Evolutionary conservation across 345 rosid genomes (phyloP), one percentile per base, ranked within the genome.

Genomic region (Mallotus nudiflorus): DNA sequence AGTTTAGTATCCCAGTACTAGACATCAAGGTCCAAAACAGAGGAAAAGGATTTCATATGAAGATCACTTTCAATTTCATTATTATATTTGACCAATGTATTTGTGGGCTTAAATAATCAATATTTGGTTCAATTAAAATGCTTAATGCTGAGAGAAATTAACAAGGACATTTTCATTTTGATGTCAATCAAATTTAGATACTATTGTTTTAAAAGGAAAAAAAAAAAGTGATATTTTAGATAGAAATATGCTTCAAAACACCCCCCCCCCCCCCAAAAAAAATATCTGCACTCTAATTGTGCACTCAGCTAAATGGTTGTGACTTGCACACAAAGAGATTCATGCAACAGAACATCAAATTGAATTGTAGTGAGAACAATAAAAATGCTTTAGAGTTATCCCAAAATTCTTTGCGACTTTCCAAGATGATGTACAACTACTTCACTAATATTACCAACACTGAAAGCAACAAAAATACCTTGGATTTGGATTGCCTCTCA

Each of bases 401-500:
- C n/a, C n/a, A n/a, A n/a, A n/a, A n/a, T n/a, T n/a, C n/a, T 8
- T 8, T 42, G 46, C 46, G 9, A 12, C 4, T 4, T 42, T 4
- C 9, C 46, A 42, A 42, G 46, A 42, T 8, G 9, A 5, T 33
- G 1, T 22, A 8, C 18, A 42, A 63, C 6, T 55, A 51, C 39
- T 64, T 29, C 48, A 64, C 46, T 51, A 8, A 28, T 42, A 73
- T 66, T 53, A 68, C 60, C 51, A 65, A 72, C 2, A 27, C 39
- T 8, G 1, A 12, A 28, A 39, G 39, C 69, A 14, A 20, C 42
- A 71, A 25, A 77, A 63, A 54, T 78, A 90, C 99, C 99, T 88
- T 65, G 99, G 99, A 82, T 95, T 95, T 64, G 99, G 97, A 84
- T 95, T 95, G 73, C 96, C 97, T 68, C 97, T 83, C 48, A 95